phyloP scores from a whole-genome alignment of 2,329 filamentous ascomycete species.

The Purpureocillium takamizusanense region DNA sequence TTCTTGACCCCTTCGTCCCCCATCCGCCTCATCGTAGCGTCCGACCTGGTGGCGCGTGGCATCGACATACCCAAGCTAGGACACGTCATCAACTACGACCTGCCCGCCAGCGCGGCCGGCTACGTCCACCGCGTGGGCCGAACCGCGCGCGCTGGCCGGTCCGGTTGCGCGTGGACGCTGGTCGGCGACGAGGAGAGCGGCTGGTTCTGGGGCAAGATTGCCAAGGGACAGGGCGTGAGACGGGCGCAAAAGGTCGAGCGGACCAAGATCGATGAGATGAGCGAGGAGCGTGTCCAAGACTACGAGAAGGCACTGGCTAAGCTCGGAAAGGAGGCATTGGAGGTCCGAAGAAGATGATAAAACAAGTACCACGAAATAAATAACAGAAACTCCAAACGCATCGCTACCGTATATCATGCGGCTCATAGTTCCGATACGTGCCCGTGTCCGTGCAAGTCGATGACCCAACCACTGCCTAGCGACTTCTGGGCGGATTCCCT shows the following conservation, averaged over 20 bases:
- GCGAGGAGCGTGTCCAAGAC: slow-evolving; percentile 32
- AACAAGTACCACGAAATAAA: background rate
- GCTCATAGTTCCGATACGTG: no score
- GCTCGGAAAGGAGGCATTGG: slow-evolving; percentile 51
- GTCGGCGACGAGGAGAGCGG: slow-evolving; percentile 73
- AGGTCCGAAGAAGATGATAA: slow-evolving; percentile 15
- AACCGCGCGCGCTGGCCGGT: slow-evolving; percentile 71
- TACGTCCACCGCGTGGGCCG: slow-evolving; percentile 91
- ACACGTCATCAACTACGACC: slow-evolving; percentile 90
- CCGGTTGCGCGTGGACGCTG: slow-evolving; percentile 77
- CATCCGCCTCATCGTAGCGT: slow-evolving; percentile 72
- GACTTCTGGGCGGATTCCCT: background rate
- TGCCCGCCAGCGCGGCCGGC: slow-evolving; percentile 69
- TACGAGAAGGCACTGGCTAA: slow-evolving; percentile 51
- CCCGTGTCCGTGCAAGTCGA: no score
- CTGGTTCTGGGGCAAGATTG: slow-evolving; percentile 88
- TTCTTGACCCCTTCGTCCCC: slow-evolving; percentile 59
- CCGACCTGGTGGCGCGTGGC: slow-evolving; percentile 86
- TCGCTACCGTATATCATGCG: no score
- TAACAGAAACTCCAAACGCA: no score
- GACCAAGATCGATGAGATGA: slow-evolving; percentile 36
- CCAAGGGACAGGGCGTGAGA: slow-evolving; percentile 41
- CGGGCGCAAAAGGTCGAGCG: slow-evolving; percentile 37
- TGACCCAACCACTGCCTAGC: background rate
- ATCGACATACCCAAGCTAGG: slow-evolving; percentile 72